Percentiles rank a stretch among this genome's conserved stretches.
phyloP scores from a whole-genome alignment of 805 yeast genomes.

The Brettanomyces anomalus region DNA sequence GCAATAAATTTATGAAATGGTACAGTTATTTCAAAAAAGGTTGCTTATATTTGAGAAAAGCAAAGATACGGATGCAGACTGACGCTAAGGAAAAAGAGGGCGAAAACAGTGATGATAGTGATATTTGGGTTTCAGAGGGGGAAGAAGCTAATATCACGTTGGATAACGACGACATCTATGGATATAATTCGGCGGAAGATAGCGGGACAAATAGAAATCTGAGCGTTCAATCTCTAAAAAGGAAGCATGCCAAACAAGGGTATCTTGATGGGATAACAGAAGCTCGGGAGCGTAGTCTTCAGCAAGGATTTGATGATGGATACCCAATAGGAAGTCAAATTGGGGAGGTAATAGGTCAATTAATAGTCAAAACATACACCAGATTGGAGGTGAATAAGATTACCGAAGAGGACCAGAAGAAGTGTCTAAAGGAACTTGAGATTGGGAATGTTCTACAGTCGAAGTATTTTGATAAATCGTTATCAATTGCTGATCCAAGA shows the following conservation, averaged over 20 bases:
- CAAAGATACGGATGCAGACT: too few species aligned
- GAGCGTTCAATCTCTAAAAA: conserved; percentile 23
- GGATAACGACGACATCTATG: not conserved
- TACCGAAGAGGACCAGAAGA: conserved; percentile 9
- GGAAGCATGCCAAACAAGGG: conserved; percentile 71
- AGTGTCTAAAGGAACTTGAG: conserved; percentile 44
- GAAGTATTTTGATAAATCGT: conserved; percentile 43
- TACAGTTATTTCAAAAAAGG: too few species aligned
- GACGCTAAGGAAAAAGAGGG: too few species aligned
- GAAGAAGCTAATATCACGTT: not conserved
- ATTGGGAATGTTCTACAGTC: conserved; percentile 50
- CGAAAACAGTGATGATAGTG: too few species aligned
- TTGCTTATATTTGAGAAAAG: too few species aligned
- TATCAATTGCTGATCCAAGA: conserved; percentile 25
- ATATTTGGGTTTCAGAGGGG: too few species aligned
- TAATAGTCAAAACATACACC: conserved; percentile 39
- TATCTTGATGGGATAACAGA: conserved; percentile 70
- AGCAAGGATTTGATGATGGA: conserved; percentile 74
- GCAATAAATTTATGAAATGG: too few species aligned
- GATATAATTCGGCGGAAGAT: not conserved
- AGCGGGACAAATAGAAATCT: not conserved
- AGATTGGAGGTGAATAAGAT: conserved; percentile 3
- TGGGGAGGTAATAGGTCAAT: conserved; percentile 57
- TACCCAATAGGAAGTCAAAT: conserved; percentile 66
- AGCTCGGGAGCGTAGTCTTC: conserved; percentile 63